A percentile compares a stretch with the other conserved stretches of the same genome.
These are phyloP conservation scores for Wickerhamiella domercqiae DNA, from an alignment of 805 yeast genomes.

Conservation along the genomic window DNA sequence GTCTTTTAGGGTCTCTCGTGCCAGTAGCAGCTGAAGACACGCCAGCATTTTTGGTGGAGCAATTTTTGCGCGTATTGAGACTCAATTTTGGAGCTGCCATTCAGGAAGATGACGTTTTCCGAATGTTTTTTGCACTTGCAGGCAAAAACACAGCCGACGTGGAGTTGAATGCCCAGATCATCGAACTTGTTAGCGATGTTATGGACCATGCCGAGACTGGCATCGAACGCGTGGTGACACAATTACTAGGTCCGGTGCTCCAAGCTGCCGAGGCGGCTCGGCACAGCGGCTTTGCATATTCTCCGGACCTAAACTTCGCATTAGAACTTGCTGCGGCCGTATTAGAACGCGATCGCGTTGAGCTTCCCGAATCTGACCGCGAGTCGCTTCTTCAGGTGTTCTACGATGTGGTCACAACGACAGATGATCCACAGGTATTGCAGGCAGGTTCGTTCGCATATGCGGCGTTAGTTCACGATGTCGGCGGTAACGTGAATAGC, in stretches of 20 bases:
- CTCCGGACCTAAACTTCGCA: conserved; percentile 44
- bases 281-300: conserved; percentile 28
- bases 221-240: conserved; percentile 6
- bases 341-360: conserved; percentile 18
- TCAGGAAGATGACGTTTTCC: conserved; percentile 28
- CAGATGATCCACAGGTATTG: conserved; percentile 61
- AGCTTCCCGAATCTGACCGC: conserved; percentile 14
- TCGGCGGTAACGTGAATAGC: conserved; percentile 4
- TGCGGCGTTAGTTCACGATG: conserved; percentile 34
- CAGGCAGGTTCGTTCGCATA: conserved; percentile 67
- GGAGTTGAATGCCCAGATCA: conserved; percentile 48
- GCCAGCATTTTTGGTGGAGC: conserved; percentile 55
- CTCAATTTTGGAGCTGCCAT: conserved; percentile 28
- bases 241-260: conserved; percentile 13
- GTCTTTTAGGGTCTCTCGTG: conserved; percentile 31
- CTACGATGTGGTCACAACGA: conserved; percentile 30
- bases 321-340: conserved; percentile 31
- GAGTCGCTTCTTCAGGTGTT: conserved; percentile 25
- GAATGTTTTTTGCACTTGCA: conserved; percentile 47
- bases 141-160: conserved; percentile 62
- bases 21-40: conserved; percentile 69
- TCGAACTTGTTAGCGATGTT: conserved; percentile 51
- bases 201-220: conserved; percentile 30
- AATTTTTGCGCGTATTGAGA: conserved; percentile 42
- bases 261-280: conserved; percentile 6